A percentile compares a stretch with the other conserved stretches of the same genome.
Evolutionary conservation across 805 yeast species (phyloP).

Genomic region (Yarrowia keelungensis): DNA sequence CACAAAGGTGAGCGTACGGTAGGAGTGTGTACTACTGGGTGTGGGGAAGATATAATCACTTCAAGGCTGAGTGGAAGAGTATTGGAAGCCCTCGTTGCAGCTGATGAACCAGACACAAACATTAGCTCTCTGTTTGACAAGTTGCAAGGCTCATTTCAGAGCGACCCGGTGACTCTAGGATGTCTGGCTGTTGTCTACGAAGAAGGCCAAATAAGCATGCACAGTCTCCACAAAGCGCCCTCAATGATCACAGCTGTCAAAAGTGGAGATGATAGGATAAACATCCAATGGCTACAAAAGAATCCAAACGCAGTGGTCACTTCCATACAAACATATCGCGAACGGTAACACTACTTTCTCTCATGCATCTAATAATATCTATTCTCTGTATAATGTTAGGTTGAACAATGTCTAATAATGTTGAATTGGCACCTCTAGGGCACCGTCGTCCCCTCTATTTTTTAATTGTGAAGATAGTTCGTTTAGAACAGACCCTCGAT

Average conservation of each 20-base stretch:
- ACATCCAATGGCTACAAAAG: slow-evolving; percentile 15
- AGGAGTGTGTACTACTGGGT: slow-evolving; percentile 51
- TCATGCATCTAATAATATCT: neutral
- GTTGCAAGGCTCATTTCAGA: slow-evolving; percentile 17
- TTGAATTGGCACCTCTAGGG: slow-evolving; percentile 13
- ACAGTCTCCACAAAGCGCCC: slow-evolving; percentile 16
- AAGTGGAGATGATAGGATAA: slow-evolving; percentile 1
- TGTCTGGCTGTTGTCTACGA: slow-evolving; percentile 17
- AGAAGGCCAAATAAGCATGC: slow-evolving; percentile 8
- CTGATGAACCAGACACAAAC: neutral
- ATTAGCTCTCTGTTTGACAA: neutral
- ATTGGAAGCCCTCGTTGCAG: slow-evolving; percentile 2
- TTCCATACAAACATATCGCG: slow-evolving; percentile 9
- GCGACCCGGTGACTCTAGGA: slow-evolving; percentile 20
- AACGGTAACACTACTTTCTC: neutral
- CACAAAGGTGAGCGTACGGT: slow-evolving; percentile 12
- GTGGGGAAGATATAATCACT: slow-evolving; percentile 53
- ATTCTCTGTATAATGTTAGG: slow-evolving; percentile 33
- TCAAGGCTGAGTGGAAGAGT: slow-evolving; percentile 46
- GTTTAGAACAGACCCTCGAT: slow-evolving; percentile 86
- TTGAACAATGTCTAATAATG: slow-evolving; percentile 34
- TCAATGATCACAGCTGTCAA: slow-evolving; percentile 14
- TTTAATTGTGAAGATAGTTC: neutral
- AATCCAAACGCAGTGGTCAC: neutral
- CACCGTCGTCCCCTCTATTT: neutral